Evolutionary conservation across 164 flowering plant species (phyloP).

Genomic region (Macadamia integrifolia): DNA sequence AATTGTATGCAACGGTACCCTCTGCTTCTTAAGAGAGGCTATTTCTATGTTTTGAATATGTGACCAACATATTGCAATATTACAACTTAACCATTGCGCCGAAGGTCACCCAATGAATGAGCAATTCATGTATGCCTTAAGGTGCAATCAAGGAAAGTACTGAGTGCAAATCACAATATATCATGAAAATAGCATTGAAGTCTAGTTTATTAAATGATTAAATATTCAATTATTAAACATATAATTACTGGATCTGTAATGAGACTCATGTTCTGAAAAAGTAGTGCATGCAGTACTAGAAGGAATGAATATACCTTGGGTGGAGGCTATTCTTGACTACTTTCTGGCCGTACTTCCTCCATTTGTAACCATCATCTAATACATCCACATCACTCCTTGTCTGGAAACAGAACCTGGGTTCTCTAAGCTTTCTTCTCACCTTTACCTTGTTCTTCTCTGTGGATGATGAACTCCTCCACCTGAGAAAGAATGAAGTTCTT

Average conservation of each 20-base stretch:
- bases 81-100: too few relatives aligned
- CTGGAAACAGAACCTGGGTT: constrained; percentile 88
- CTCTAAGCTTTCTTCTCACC: constrained; percentile 79
- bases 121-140: too few relatives aligned
- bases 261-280: neutral
- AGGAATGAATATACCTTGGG: constrained; percentile 51
- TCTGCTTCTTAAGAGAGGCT: too few relatives aligned
- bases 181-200: too few relatives aligned
- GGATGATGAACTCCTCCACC: constrained; percentile 61
- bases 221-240: neutral
- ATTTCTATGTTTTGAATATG: too few relatives aligned
- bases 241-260: neutral
- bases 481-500: constrained; percentile 6
- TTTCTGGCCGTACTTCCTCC: constrained; percentile 94
- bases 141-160: too few relatives aligned
- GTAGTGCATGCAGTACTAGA: too few relatives aligned
- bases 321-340: constrained; percentile 92
- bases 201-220: too few relatives aligned
- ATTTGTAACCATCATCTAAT: constrained; percentile 88
- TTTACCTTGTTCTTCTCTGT: constrained; percentile 67
- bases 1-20: too few relatives aligned
- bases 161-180: too few relatives aligned
- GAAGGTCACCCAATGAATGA: too few relatives aligned
- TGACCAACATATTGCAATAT: too few relatives aligned
- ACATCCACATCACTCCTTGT: constrained; percentile 89